Base-by-base conservation (phyloP, 2,329 filamentous ascomycete genomes). In the Lasiodiplodia citricola region DNA sequence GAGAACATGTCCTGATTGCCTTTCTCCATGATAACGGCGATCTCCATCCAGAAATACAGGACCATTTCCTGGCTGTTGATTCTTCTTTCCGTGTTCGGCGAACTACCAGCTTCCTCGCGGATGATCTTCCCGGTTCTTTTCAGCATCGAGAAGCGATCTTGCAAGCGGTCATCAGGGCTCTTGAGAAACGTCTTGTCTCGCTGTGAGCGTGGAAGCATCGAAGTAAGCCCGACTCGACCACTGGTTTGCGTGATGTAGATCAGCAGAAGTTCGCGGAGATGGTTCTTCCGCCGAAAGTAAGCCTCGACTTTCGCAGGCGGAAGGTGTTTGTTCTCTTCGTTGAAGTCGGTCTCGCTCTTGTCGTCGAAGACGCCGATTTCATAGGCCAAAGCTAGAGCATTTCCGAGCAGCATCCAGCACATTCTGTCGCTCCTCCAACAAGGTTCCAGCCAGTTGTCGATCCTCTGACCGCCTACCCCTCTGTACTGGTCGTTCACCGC, bases 371-470 rank as follows among this genome's bases (percentile, higher is more conserved):
- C 93, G 13, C 96, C 96, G 38, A 99, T 88, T 79, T 99, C 96
- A 73, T 97, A 97, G 0, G 92, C 93, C 47, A 98, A 84, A 1
- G 94, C 92, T 83, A 95, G 92, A 16, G 93, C 94, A 47, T 94
- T 96, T 75, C 93, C 96, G 37, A 98, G 86, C 16, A 98, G 84
- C 93, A 97, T 97, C 95, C 95, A 97, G 77, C 93, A 97, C 92
- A 97, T 97, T 67, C 94, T 91, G 75, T 97, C 95, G 70, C 83
- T 85, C 74, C 95, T 87, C 93, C 95, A 97, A 10, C 93, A 95
- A 2, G 96, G 96, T 79, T 99, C 96, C 4, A 98, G 88, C 93
- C 96, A 98, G 78, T 93, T 95, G 76, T 97, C 94, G 71, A 97
- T 96, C 35, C 94, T 86, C 78, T 92, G 91, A 11, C 93, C 93